Evolutionary conservation across 768 basidiomycete genomes (phyloP).

Genomic region (Rhodotorula paludigena): DNA sequence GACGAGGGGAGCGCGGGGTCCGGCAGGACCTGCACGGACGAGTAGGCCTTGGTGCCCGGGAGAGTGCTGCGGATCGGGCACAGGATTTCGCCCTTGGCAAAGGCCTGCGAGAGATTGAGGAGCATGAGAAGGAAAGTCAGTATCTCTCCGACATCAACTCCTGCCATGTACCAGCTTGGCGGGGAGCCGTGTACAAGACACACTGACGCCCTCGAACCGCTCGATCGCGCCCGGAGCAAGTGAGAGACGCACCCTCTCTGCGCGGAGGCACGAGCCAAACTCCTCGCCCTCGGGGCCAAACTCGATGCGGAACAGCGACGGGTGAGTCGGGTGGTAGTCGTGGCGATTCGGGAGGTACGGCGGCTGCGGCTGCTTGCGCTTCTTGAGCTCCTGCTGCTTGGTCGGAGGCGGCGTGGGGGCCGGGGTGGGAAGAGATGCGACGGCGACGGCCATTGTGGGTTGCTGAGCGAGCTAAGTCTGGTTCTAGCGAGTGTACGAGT

Average conservation of each 20-base stretch:
- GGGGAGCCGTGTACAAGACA: no score
- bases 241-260: constrained; percentile 18
- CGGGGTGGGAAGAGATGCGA: constrained; percentile 3
- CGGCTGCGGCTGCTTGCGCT: constrained; percentile 8
- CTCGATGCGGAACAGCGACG: constrained; percentile 20
- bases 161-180: neutral
- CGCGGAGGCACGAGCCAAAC: constrained; percentile 35
- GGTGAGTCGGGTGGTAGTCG: constrained; percentile 32
- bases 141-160: no score
- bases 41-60: constrained; percentile 34
- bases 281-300: constrained; percentile 31
- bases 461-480: no score
- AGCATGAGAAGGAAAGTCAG: neutral
- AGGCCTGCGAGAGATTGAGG: constrained; percentile 8
- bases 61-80: constrained; percentile 34
- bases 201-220: neutral
- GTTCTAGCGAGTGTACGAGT: no score
- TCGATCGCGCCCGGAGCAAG: no score
- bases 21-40: constrained; percentile 34
- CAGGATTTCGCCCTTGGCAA: constrained; percentile 21
- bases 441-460: no score
- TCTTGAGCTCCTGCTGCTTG: neutral
- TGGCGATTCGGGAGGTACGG: constrained; percentile 30
- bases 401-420: constrained; percentile 6
- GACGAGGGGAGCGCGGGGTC: constrained; percentile 29